phyloP scores from a whole-genome alignment of 73 alveolate genomes.

The Stentor roeselii region DNA sequence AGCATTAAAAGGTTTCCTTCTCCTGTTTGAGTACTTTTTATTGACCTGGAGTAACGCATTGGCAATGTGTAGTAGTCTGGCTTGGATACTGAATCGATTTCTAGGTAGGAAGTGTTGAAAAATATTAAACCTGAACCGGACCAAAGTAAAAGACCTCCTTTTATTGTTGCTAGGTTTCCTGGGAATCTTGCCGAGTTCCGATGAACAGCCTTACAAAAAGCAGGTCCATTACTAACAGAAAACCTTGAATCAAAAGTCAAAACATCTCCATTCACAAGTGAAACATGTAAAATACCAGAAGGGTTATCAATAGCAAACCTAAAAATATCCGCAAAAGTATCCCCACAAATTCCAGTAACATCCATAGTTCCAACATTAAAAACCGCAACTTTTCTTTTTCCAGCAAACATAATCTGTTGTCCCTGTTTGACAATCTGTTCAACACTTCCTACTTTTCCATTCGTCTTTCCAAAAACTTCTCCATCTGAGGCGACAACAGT shows the following conservation, averaged over 20 bases:
- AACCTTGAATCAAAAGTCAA: slow-evolving; percentile 2
- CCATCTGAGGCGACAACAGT: neutral
- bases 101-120: neutral
- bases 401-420: neutral
- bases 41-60: neutral
- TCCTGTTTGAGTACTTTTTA: neutral
- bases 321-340: neutral
- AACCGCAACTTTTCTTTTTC: slow-evolving; percentile 3
- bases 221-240: slow-evolving; percentile 1
- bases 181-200: neutral
- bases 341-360: neutral
- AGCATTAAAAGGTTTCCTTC: no score
- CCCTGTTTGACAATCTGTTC: neutral
- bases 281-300: neutral
- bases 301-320: neutral
- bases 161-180: neutral
- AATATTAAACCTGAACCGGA: neutral
- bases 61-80: neutral
- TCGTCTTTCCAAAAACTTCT: neutral
- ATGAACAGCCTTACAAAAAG: slow-evolving; percentile 1
- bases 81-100: neutral
- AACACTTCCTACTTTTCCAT: neutral
- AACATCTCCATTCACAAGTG: slow-evolving; percentile 9
- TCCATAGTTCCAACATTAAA: slow-evolving; percentile 4
- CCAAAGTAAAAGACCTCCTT: neutral